These are phyloP conservation scores for button mushroom (Agaricus bisporus) DNA, from an alignment of 768 basidiomycete genomes.

Conservation along the genomic window DNA sequence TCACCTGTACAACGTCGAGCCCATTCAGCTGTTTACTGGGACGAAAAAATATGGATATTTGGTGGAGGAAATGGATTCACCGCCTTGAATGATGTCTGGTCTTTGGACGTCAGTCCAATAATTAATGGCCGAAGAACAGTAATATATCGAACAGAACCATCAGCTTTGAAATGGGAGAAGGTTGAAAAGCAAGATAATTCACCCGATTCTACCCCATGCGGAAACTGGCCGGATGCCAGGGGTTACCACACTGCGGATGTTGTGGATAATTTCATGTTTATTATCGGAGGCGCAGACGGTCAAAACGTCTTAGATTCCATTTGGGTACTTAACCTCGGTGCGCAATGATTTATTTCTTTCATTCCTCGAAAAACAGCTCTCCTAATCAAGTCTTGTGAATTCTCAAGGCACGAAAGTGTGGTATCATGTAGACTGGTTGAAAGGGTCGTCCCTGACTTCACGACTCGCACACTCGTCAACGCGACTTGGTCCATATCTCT, in stretches of 20 bases:
- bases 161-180: slow-evolving; percentile 32
- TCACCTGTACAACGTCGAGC: slow-evolving; percentile 70
- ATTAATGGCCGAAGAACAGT: slow-evolving; percentile 21
- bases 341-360: slow-evolving; percentile 19
- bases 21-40: slow-evolving; percentile 78
- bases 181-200: slow-evolving; percentile 34
- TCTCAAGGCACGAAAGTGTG: neutral
- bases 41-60: slow-evolving; percentile 73
- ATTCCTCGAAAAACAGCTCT: neutral
- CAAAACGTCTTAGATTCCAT: slow-evolving; percentile 82
- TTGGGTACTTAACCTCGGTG: slow-evolving; percentile 82
- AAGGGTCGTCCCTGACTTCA: slow-evolving; percentile 30
- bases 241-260: slow-evolving; percentile 93
- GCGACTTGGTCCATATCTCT: slow-evolving; percentile 87
- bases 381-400: neutral
- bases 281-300: slow-evolving; percentile 89
- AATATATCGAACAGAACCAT: slow-evolving; percentile 10
- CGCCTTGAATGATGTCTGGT: slow-evolving; percentile 88
- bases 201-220: slow-evolving; percentile 17
- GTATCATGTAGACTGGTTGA: neutral
- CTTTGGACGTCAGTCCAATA: slow-evolving; percentile 49
- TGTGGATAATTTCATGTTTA: slow-evolving; percentile 77
- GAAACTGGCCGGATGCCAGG: slow-evolving; percentile 54
- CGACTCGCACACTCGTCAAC: slow-evolving; percentile 83
- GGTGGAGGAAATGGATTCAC: slow-evolving; percentile 87